These are phyloP conservation scores for Trametes meyenii DNA, from an alignment of 768 basidiomycete species.

Conservation along the genomic window DNA sequence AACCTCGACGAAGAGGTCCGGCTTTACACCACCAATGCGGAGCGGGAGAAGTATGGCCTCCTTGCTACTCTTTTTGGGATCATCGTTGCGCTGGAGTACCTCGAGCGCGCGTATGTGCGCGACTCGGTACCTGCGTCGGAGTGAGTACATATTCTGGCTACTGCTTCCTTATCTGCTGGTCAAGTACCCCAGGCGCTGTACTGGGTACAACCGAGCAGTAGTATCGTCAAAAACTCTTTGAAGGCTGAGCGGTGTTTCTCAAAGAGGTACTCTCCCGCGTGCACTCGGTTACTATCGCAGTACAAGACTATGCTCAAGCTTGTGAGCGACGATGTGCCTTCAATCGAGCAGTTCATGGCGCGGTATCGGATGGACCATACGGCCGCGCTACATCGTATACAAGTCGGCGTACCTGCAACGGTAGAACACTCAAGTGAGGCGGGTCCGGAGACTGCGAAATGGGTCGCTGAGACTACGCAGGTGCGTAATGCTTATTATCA, in stretches of 20 bases:
- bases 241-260: conserved; percentile 32
- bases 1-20: conserved; percentile 92
- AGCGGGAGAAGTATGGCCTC: conserved; percentile 86
- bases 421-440: conserved; percentile 94
- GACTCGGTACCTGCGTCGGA: conserved; percentile 90
- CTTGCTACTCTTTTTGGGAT: conserved; percentile 91
- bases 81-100: conserved; percentile 88
- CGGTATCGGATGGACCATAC: conserved; percentile 93
- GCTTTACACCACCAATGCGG: conserved; percentile 83
- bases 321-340: conserved; percentile 85
- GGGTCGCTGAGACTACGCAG: conserved; percentile 98
- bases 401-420: conserved; percentile 94
- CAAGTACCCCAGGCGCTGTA: too few relatives aligned
- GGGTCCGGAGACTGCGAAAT: conserved; percentile 91
- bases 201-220: too few relatives aligned
- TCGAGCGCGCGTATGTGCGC: conserved; percentile 93
- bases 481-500: conserved; percentile 43
- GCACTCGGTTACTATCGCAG: conserved; percentile 90
- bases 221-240: too few relatives aligned
- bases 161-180: not conserved
- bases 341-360: conserved; percentile 89
- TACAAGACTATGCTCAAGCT: conserved; percentile 98
- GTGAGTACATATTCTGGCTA: conserved; percentile 49
- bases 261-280: conserved; percentile 94
- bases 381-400: conserved; percentile 86